These are phyloP conservation scores for Kluyveromyces dobzhanskii DNA, from an alignment of 805 yeast genomes.

Conservation along the genomic window DNA sequence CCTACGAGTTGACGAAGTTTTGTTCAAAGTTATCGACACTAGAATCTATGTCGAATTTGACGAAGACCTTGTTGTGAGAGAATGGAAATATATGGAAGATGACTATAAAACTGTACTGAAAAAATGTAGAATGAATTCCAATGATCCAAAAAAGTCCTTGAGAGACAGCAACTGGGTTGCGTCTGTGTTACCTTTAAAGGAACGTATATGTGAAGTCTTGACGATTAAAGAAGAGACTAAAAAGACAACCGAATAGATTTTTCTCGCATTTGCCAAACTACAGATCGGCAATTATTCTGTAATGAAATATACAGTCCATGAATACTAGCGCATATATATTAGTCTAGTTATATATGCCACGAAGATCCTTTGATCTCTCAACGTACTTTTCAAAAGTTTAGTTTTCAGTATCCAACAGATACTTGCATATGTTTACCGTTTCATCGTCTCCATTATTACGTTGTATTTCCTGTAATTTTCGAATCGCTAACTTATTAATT, in stretches of 20 bases:
- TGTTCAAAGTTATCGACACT: constrained; percentile 77
- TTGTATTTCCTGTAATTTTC: constrained; percentile 30
- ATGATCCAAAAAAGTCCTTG: constrained; percentile 60
- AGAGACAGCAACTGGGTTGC: constrained; percentile 87
- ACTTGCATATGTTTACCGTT: neutral
- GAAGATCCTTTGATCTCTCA: too few species aligned
- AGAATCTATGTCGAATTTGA: constrained; percentile 64
- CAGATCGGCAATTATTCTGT: too few species aligned
- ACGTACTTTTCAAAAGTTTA: too few species aligned
- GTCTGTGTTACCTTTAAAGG: constrained; percentile 43
- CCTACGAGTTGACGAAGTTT: constrained; percentile 82
- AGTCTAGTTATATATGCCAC: too few species aligned
- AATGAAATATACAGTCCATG: too few species aligned
- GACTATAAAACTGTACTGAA: constrained; percentile 39
- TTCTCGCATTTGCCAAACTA: too few species aligned
- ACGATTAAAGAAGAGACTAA: neutral
- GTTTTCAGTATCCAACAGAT: neutral
- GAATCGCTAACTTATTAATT: constrained; percentile 32
- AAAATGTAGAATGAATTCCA: constrained; percentile 35
- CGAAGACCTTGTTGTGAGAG: constrained; percentile 57
- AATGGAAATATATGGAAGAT: constrained; percentile 63
- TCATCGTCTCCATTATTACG: neutral
- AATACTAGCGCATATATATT: too few species aligned
- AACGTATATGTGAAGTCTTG: constrained; percentile 28
- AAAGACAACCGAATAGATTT: too few species aligned